Percentiles rank a stretch among this genome's conserved stretches.
Evolutionary conservation across 805 yeast genomes (phyloP).

Genomic region (Zygoascus flipseniorum): DNA sequence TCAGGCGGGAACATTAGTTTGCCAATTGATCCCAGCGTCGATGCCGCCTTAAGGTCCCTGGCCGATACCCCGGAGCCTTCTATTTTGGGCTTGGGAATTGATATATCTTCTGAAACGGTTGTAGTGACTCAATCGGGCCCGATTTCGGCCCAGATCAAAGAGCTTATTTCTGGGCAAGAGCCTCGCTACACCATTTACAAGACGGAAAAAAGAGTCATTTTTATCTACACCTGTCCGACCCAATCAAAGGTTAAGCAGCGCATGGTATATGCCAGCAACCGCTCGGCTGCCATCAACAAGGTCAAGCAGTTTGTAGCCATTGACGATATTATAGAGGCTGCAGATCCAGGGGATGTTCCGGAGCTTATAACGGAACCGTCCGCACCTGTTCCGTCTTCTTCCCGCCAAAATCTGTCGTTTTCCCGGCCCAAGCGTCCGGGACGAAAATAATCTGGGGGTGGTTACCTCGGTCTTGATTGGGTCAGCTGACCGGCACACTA

Average conservation of each 20-base stretch:
- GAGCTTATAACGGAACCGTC: slow-evolving; percentile 6
- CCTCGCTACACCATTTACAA: slow-evolving; percentile 46
- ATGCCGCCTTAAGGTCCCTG: slow-evolving; percentile 18
- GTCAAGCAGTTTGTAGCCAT: slow-evolving; percentile 12
- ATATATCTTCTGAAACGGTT: slow-evolving; percentile 41
- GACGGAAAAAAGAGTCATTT: slow-evolving; percentile 30
- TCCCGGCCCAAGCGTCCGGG: slow-evolving; percentile 24
- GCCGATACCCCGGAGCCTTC: slow-evolving; percentile 12
- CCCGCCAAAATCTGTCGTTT: slow-evolving; percentile 9
- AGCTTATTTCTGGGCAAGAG: slow-evolving; percentile 30
- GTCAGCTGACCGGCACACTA: neutral
- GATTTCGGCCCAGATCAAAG: slow-evolving; percentile 21
- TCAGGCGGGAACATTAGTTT: slow-evolving; percentile 14
- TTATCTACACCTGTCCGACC: slow-evolving; percentile 83
- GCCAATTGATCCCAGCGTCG: slow-evolving; percentile 15
- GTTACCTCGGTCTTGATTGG: neutral
- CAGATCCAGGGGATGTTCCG: slow-evolving; percentile 20
- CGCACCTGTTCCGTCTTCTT: slow-evolving; percentile 7
- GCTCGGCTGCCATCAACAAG: slow-evolving; percentile 25
- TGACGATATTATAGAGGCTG: slow-evolving; percentile 16
- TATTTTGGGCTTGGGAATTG: slow-evolving; percentile 31
- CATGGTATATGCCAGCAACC: slow-evolving; percentile 85
- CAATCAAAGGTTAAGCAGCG: slow-evolving; percentile 84
- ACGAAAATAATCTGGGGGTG: slow-evolving; percentile 1
- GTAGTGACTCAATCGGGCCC: slow-evolving; percentile 27